Evolutionary conservation across 345 rosid species (phyloP).

Genomic region (Balakata baccata): DNA sequence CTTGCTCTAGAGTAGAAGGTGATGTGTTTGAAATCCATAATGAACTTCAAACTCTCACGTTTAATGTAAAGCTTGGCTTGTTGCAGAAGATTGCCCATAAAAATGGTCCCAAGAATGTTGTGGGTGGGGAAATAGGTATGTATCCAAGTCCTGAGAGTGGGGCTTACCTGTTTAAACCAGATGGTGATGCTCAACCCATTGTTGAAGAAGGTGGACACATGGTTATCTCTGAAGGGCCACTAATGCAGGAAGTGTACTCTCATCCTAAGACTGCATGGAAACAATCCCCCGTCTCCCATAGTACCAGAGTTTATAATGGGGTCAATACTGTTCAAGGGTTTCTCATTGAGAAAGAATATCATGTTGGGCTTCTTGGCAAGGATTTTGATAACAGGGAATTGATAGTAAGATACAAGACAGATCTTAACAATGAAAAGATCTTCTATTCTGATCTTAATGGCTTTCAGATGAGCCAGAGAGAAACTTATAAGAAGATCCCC

Average conservation of each 20-base stretch:
- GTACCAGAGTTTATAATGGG: conserved; percentile 69
- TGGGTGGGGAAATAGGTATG: conserved; percentile 74
- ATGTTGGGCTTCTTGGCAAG: conserved; percentile 72
- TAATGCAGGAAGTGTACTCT: conserved; percentile 82
- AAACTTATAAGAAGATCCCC: conserved; percentile 90
- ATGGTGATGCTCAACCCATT: conserved; percentile 70
- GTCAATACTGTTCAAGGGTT: conserved; percentile 55
- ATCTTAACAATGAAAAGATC: conserved; percentile 53
- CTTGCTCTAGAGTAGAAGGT: conserved; percentile 64
- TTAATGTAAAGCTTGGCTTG: conserved; percentile 61
- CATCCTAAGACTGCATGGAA: conserved; percentile 74
- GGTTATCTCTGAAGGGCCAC: conserved; percentile 64
- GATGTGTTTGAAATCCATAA: conserved; percentile 57
- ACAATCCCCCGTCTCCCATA: conserved; percentile 66
- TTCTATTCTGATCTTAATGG: conserved; percentile 95
- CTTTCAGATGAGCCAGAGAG: conserved; percentile 96
- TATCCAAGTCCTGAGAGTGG: conserved; percentile 78
- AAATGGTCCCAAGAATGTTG: conserved; percentile 45
- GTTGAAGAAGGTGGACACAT: conserved; percentile 54
- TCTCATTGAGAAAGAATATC: conserved; percentile 81
- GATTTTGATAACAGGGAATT: conserved; percentile 76
- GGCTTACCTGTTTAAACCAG: conserved; percentile 86
- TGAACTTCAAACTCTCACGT: conserved; percentile 65
- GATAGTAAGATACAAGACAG: conserved; percentile 80
- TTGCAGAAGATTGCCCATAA: conserved; percentile 52